These are phyloP conservation scores for Fusarium caatingaense DNA, from an alignment of 2,329 filamentous ascomycete genomes.

Conservation along the genomic window DNA sequence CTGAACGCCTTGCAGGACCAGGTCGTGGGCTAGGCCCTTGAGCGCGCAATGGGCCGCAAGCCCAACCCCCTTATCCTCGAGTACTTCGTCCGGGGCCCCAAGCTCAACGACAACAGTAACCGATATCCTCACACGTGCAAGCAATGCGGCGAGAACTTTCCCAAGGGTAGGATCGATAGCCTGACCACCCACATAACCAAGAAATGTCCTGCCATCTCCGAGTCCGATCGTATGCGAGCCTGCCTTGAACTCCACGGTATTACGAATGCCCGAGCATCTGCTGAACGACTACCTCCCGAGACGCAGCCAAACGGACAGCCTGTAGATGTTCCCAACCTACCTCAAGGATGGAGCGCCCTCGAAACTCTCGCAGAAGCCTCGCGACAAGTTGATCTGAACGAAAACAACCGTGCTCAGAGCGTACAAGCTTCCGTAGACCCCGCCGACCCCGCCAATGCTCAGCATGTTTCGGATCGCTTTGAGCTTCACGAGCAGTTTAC, in stretches of 20 bases:
- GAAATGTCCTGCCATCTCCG: conserved; percentile 83
- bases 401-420: conserved; percentile 66
- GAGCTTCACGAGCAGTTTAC: conserved; percentile 70
- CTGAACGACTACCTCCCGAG: conserved; percentile 47
- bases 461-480: conserved; percentile 54
- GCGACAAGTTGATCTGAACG: conserved; percentile 76
- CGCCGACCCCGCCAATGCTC: conserved; percentile 40
- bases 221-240: conserved; percentile 80
- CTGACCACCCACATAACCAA: conserved; percentile 85
- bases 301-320: conserved; percentile 47
- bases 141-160: conserved; percentile 87
- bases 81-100: conserved; percentile 88
- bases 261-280: conserved; percentile 59
- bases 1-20: conserved; percentile 34
- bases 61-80: conserved; percentile 87
- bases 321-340: conserved; percentile 50
- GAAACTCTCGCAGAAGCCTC: conserved; percentile 91
- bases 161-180: conserved; percentile 88
- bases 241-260: conserved; percentile 79
- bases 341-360: conserved; percentile 79
- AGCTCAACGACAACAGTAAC: conserved; percentile 90
- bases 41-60: conserved; percentile 77
- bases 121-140: conserved; percentile 93
- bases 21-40: conserved; percentile 42
- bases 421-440: conserved; percentile 47